Evolutionary conservation across 441 rosid species (phyloP), one percentile per base, ranked within the genome.

Genomic region (Raphanus hybrid): DNA sequence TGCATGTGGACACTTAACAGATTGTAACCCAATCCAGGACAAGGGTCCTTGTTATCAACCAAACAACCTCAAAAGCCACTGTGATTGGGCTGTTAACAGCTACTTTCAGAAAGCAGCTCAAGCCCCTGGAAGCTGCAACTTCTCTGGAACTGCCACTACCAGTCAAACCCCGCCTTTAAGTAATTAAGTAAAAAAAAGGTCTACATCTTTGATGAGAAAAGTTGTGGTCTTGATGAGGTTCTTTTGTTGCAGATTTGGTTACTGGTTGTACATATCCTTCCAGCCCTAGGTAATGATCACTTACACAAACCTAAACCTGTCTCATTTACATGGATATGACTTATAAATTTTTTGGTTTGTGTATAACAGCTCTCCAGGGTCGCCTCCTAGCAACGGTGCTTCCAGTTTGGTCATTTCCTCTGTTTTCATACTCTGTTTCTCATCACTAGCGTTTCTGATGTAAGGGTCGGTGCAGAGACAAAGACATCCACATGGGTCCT

Each of bases 1-100:
- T 82, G 98, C 99, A 39, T 93, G 99, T 82, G 97, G 97, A 82
- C 82, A 88, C 45, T 98, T 98, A 67, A 97, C 96, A 43, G 99
- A 96, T 70, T 96, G 39, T 35, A 35, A 0, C 3, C 77, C 86
- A n/a, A 93, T 93, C 78, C 69, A 69, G 16, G 92, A 85, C 62
- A 85, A 41, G 50, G 99, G 93, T 16, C 73, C 78, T 12, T 96
- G 99, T 78, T 96, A 50, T 77, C 82, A 85, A 61, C 99, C 98
- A 16, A 91, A 93, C 87, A 93, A 90, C 64, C 67, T 92, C 6
- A 94, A 88, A 80, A 91, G 80, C 79, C 99, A 96, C 88, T 95
- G 98, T 82, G 87, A 80, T 79, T 93, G 87, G 80, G 98, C 99
- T 75, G 99, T 81, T n/a, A 96, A 96, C 55, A 96, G 97, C 82